Conservation (phyloP, 805 yeast species). For the Lipomyces oligophaga region DNA sequence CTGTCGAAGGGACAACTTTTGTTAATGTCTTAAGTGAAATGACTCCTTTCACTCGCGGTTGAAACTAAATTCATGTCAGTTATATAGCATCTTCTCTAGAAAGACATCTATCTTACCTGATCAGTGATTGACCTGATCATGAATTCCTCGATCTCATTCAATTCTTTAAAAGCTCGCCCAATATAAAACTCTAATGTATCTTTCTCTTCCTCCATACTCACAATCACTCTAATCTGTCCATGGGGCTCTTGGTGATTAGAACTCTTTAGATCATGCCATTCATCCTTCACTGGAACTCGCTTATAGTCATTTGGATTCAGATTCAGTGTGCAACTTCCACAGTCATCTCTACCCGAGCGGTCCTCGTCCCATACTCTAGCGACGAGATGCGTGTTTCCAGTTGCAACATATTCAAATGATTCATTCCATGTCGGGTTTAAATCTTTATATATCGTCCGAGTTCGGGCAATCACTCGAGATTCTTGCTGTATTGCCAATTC, state of each 20-base stretch:
- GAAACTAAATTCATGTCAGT: no score
- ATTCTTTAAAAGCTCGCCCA: slow-evolving; percentile 67
- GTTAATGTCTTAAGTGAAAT: not conserved
- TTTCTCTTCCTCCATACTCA: slow-evolving; percentile 75
- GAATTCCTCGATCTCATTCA: slow-evolving; percentile 62
- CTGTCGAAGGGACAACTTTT: not conserved
- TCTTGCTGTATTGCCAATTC: slow-evolving; percentile 56
- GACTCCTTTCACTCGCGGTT: not conserved
- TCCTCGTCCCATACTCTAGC: slow-evolving; percentile 12
- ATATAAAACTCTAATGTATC: slow-evolving; percentile 77
- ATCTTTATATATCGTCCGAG: slow-evolving; percentile 58
- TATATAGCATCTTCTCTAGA: no score
- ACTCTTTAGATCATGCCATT: slow-evolving; percentile 30
- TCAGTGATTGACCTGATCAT: slow-evolving; percentile 41
- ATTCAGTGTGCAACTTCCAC: slow-evolving; percentile 1
- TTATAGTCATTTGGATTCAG: slow-evolving; percentile 2
- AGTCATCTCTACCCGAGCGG: slow-evolving; percentile 1
- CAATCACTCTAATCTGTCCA: slow-evolving; percentile 62
- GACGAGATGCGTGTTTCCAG: not conserved
- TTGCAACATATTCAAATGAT: slow-evolving; percentile 54
- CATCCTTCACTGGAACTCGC: slow-evolving; percentile 4
- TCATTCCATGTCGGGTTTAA: slow-evolving; percentile 83
- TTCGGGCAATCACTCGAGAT: slow-evolving; percentile 59
- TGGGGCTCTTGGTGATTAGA: slow-evolving; percentile 50
- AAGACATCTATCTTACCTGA: no score